phyloP scores from a whole-genome alignment of 768 basidiomycete species.

The Ramaria rubella region DNA sequence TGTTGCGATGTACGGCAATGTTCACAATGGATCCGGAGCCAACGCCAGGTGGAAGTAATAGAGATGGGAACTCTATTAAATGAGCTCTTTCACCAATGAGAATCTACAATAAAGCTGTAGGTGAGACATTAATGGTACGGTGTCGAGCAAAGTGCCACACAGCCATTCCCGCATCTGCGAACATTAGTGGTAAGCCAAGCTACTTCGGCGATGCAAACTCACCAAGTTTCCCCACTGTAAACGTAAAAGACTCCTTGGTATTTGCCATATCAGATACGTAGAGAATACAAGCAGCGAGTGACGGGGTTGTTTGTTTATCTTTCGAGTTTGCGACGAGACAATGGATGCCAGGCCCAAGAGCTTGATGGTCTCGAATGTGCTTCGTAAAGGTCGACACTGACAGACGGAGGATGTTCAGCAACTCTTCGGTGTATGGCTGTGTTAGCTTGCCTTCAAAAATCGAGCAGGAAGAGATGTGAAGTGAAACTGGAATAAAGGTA shows the following conservation, averaged over 20 bases:
- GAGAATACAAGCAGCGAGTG: too few relatives aligned
- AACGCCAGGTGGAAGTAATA: conserved; percentile 87
- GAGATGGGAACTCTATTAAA: conserved; percentile 95
- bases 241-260: conserved; percentile 47
- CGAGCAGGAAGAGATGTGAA: too few relatives aligned
- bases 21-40: conserved; percentile 95
- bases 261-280: conserved; percentile 3
- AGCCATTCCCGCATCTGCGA: conserved; percentile 86
- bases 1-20: conserved; percentile 89
- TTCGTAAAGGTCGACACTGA: too few relatives aligned
- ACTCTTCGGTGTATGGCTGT: too few relatives aligned
- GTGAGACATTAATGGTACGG: conserved; percentile 14
- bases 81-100: conserved; percentile 91
- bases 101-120: conserved; percentile 46
- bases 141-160: conserved; percentile 37
- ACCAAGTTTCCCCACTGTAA: conserved; percentile 96
- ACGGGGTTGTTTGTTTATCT: too few relatives aligned
- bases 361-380: too few relatives aligned
- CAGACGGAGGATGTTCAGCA: too few relatives aligned
- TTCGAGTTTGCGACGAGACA: too few relatives aligned
- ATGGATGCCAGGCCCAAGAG: too few relatives aligned
- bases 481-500: too few relatives aligned
- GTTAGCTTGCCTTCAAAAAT: too few relatives aligned
- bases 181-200: conserved; percentile 12
- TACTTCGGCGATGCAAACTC: conserved; percentile 23